These are phyloP conservation scores for Geranium rotundifolium DNA, from an alignment of 345 rosid species.

Conservation along the genomic window DNA sequence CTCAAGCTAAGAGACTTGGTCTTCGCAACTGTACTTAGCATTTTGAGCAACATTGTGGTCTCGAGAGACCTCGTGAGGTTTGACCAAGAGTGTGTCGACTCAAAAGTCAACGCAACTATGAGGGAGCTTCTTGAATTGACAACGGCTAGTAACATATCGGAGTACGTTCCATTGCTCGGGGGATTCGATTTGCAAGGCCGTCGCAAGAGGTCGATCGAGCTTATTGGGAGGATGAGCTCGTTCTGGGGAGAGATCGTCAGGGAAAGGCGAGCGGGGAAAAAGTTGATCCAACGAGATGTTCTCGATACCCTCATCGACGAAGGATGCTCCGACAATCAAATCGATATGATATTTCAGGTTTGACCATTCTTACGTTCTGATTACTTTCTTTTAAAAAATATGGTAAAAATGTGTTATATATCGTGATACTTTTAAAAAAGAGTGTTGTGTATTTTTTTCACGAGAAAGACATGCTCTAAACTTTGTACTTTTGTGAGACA, in stretches of 20 bases:
- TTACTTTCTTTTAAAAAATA: no score
- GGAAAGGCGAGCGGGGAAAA: conserved; percentile 8
- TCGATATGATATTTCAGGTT: conserved; percentile 6
- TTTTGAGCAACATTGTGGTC: not conserved
- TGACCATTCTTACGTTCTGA: no score
- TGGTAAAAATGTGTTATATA: no score
- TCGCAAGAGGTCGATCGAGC: not conserved
- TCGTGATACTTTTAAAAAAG: no score
- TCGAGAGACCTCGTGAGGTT: not conserved
- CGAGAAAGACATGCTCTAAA: no score
- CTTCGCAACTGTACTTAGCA: not conserved
- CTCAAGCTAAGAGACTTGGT: not conserved
- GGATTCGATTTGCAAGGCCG: conserved; percentile 13
- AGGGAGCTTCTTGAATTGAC: conserved; percentile 7
- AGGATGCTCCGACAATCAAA: conserved; percentile 8
- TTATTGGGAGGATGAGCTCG: not conserved
- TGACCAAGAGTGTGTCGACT: not conserved
- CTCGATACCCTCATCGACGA: conserved; percentile 12
- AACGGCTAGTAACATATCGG: conserved; percentile 9
- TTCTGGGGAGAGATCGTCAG: conserved; percentile 5
- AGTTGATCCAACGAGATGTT: conserved; percentile 1
- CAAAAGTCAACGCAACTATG: not conserved
- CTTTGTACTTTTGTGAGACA: no score
- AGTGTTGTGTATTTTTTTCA: no score
- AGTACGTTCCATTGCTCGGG: conserved; percentile 9